Percentiles rank a stretch among this genome's conserved stretches.
These are phyloP conservation scores for Rubroboletus pulcherrimus DNA, from an alignment of 768 basidiomycete species.

Conservation along the genomic window DNA sequence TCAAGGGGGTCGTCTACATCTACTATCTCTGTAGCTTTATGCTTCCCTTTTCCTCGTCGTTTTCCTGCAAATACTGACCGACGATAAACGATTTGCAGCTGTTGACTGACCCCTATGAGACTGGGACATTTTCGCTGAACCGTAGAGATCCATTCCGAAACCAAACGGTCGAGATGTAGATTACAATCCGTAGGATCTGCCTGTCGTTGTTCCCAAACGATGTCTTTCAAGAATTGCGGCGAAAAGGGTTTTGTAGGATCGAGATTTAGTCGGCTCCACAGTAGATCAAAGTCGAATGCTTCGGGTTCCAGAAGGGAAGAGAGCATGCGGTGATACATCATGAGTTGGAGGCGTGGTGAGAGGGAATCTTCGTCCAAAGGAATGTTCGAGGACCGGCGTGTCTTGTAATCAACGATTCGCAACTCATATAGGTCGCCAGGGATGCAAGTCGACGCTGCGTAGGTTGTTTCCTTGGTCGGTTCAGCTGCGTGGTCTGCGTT, in stretches of 20 bases:
- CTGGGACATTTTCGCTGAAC: slow-evolving; percentile 20
- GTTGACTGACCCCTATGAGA: slow-evolving; percentile 32
- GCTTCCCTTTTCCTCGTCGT: neutral
- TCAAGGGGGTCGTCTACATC: slow-evolving; percentile 12
- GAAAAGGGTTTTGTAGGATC: slow-evolving; percentile 48
- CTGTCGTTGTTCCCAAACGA: slow-evolving; percentile 18
- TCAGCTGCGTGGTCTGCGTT: neutral
- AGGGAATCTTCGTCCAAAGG: slow-evolving; percentile 58
- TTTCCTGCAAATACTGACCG: slow-evolving; percentile 8
- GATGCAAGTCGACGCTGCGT: neutral
- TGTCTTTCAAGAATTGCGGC: slow-evolving; percentile 39
- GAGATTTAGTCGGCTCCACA: slow-evolving; percentile 51
- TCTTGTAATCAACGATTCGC: slow-evolving; percentile 67
- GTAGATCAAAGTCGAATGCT: slow-evolving; percentile 44
- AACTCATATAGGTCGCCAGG: slow-evolving; percentile 30
- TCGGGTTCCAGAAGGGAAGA: slow-evolving; percentile 43
- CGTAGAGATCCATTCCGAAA: slow-evolving; percentile 29
- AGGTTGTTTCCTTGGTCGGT: neutral
- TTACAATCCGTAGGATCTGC: slow-evolving; percentile 14
- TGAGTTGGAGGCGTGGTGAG: slow-evolving; percentile 65
- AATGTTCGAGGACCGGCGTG: slow-evolving; percentile 45
- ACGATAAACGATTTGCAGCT: slow-evolving; percentile 42
- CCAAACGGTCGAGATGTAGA: slow-evolving; percentile 32
- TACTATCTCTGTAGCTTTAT: neutral
- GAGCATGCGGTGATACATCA: slow-evolving; percentile 73